Percentiles rank a stretch among this genome's conserved stretches.
Conservation (phyloP, 805 yeast species). For the Candida nanaspora region DNA sequence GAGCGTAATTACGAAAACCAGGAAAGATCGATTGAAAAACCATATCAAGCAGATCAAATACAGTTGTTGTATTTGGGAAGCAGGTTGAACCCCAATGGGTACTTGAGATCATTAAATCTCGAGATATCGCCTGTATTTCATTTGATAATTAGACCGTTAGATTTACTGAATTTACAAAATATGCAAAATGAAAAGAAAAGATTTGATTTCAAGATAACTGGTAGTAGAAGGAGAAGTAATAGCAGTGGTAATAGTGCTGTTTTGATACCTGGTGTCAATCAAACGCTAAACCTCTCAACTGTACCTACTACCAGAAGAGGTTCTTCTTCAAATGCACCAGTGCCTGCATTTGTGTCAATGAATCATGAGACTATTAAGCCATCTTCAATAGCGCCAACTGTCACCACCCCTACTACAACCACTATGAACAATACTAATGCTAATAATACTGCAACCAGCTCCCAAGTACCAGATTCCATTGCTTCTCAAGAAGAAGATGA, state of each 20-base stretch:
- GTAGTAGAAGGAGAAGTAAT: conserved; percentile 6
- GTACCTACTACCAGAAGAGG: conserved; percentile 11
- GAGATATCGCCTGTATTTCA: conserved; percentile 20
- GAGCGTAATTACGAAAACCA: background rate
- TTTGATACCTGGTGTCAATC: background rate
- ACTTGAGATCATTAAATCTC: conserved; percentile 15
- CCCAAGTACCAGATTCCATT: background rate
- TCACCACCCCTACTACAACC: too few relatives aligned
- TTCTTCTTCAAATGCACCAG: conserved; percentile 19
- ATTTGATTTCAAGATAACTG: conserved; percentile 12
- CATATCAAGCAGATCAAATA: conserved; percentile 18
- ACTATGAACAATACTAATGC: too few relatives aligned
- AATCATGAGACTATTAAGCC: background rate
- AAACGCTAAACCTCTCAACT: background rate
- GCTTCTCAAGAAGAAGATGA: background rate
- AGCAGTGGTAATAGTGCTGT: background rate
- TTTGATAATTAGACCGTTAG: conserved; percentile 21
- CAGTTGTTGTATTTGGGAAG: conserved; percentile 25
- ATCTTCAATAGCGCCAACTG: too few relatives aligned
- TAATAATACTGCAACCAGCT: background rate
- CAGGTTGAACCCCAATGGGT: conserved; percentile 20
- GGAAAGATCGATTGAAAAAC: conserved; percentile 3
- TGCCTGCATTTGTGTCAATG: conserved; percentile 12
- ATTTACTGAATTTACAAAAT: conserved; percentile 7
- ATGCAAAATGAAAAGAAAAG: conserved; percentile 9